These are phyloP conservation scores for Fusarium anthophilum DNA, from an alignment of 2,329 filamentous ascomycete genomes.

Conservation along the genomic window DNA sequence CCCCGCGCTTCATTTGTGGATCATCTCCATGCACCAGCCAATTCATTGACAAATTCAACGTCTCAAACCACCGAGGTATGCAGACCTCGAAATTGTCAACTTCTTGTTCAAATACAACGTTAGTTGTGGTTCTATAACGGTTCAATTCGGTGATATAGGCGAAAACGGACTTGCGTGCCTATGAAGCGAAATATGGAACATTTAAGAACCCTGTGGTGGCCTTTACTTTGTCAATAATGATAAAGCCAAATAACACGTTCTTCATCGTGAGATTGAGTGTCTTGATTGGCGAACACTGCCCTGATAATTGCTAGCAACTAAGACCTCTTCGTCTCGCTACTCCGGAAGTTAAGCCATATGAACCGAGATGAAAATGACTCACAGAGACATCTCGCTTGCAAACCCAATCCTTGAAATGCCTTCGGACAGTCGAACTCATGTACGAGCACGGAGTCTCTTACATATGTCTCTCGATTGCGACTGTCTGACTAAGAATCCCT, in stretches of 20 bases:
- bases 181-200: constrained; percentile 3
- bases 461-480: neutral
- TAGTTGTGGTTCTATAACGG: too few relatives aligned
- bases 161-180: neutral
- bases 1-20: constrained; percentile 8
- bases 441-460: neutral
- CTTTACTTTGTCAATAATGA: neutral
- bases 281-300: neutral
- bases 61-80: neutral
- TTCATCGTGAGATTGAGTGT: neutral
- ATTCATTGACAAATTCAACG: neutral
- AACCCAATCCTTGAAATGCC: neutral
- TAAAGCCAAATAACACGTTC: neutral
- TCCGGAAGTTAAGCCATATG: neutral
- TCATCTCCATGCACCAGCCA: neutral
- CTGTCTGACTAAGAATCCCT: neutral
- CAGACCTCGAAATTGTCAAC: neutral
- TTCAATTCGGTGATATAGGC: neutral
- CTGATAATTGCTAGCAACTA: neutral
- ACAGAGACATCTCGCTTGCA: neutral
- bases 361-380: neutral
- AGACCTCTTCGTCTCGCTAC: neutral
- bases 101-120: neutral
- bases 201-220: neutral
- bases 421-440: neutral